Evolutionary conservation across 805 yeast species (phyloP).

Genomic region (Candida insectorum): DNA sequence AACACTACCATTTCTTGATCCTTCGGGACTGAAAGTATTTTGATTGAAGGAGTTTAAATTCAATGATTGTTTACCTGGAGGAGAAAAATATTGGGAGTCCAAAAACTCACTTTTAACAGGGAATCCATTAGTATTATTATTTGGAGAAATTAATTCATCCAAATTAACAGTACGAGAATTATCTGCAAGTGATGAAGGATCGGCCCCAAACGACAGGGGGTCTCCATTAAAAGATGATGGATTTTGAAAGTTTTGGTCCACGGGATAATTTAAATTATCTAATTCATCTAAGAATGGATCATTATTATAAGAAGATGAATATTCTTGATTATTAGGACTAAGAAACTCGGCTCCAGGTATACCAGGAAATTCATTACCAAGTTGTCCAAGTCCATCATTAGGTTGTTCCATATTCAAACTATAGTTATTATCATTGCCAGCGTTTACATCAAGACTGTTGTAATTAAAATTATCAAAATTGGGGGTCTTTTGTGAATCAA

Average conservation of each 20-base stretch:
- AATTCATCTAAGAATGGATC: conserved; percentile 33
- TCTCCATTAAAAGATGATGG: too few relatives aligned
- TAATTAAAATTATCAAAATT: conserved; percentile 1
- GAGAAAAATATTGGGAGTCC: conserved; percentile 41
- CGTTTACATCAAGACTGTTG: not conserved
- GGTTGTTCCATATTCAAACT: conserved; percentile 15
- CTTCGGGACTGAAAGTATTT: conserved; percentile 27
- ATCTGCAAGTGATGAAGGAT: conserved; percentile 10
- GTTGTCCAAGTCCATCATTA: conserved; percentile 5
- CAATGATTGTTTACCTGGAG: conserved; percentile 22
- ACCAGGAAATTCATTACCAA: conserved; percentile 9
- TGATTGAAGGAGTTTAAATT: conserved; percentile 22
- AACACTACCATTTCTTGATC: conserved; percentile 29
- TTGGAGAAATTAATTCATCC: conserved; percentile 38
- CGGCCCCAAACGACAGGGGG: conserved; percentile 12
- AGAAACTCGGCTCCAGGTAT: conserved; percentile 13
- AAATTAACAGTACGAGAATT: conserved; percentile 19
- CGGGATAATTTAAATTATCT: conserved; percentile 15
- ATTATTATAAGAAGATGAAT: conserved; percentile 11
- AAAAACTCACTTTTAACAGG: conserved; percentile 17
- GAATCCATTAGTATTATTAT: conserved; percentile 7
- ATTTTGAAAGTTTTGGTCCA: conserved; percentile 2
- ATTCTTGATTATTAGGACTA: conserved; percentile 10
- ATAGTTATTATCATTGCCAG: conserved; percentile 5
- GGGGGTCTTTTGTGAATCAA: conserved; percentile 2